A percentile compares a stretch with the other conserved stretches of the same genome.
Evolutionary conservation across 2,329 filamentous ascomycete species (phyloP).

Genomic region (Aspergillus sclerotialis): DNA sequence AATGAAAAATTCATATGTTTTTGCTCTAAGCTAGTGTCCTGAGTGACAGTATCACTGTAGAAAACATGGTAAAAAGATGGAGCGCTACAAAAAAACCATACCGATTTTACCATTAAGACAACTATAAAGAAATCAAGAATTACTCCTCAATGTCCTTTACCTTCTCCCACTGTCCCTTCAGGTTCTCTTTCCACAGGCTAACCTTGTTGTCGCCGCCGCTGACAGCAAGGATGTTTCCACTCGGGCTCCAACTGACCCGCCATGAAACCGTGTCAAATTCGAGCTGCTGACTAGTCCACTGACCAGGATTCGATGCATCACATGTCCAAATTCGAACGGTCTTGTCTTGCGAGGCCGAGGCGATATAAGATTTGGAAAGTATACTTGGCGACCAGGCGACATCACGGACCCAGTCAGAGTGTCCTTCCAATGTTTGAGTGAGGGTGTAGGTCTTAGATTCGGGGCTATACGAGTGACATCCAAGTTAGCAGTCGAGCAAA

Average conservation of each 20-base stretch:
- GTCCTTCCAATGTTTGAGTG: constrained; percentile 60
- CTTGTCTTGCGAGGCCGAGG: constrained; percentile 91
- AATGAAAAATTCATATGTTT: no score
- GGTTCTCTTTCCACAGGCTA: constrained; percentile 95
- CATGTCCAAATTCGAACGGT: constrained; percentile 96
- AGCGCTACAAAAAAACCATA: no score
- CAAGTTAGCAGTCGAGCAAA: constrained; percentile 5
- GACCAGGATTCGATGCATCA: constrained; percentile 56
- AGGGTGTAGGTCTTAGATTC: constrained; percentile 48
- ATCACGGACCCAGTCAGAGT: constrained; percentile 94
- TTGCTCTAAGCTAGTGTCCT: no score
- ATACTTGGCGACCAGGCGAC: constrained; percentile 96
- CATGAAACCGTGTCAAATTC: constrained; percentile 85
- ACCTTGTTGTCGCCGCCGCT: constrained; percentile 95
- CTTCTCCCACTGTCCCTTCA: constrained; percentile 93
- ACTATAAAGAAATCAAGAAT: constrained; percentile 5
- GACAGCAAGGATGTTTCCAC: constrained; percentile 91
- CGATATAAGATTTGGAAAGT: constrained; percentile 92
- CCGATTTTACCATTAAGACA: constrained; percentile 7
- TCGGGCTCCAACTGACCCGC: constrained; percentile 96
- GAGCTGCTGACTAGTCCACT: constrained; percentile 81
- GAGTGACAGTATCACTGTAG: no score
- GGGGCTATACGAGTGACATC: constrained; percentile 20
- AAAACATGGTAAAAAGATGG: no score
- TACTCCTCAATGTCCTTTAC: constrained; percentile 94